Conservation (phyloP, 2,329 filamentous ascomycete genomes). For the Fusarium anguioides region DNA sequence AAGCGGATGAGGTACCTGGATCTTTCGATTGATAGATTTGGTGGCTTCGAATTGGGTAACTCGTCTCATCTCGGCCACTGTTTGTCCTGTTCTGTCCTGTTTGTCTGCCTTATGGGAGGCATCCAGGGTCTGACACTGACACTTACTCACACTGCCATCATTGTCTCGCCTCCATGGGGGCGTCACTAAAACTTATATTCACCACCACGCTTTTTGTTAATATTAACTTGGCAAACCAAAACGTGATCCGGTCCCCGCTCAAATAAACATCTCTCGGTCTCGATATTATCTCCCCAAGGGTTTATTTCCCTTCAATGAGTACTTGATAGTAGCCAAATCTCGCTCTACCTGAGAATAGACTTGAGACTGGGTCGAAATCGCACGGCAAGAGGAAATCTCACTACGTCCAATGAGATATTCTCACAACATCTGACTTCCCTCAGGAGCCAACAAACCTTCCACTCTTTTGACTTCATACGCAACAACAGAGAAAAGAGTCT, state of each 20-base stretch:
- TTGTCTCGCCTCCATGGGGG: neutral
- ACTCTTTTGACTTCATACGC: neutral
- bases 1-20: slow-evolving; percentile 29
- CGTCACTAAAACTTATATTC: slow-evolving; percentile 5
- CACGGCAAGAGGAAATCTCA: neutral
- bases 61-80: slow-evolving; percentile 7
- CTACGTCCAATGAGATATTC: neutral
- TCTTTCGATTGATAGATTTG: slow-evolving; percentile 4
- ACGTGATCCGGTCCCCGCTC: neutral
- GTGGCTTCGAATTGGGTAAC: slow-evolving; percentile 9
- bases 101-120: slow-evolving; percentile 2
- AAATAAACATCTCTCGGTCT: neutral
- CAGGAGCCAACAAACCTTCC: neutral
- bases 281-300: neutral
- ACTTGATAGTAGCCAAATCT: neutral
- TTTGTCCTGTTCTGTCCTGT: neutral
- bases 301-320: neutral
- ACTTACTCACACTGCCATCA: slow-evolving; percentile 5
- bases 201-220: neutral
- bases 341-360: neutral
- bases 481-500: neutral
- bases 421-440: neutral
- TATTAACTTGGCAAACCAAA: neutral
- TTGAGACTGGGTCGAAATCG: neutral
- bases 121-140: slow-evolving; percentile 24